Conservation (phyloP, 805 yeast genomes). For the Candida andamanensis region DNA sequence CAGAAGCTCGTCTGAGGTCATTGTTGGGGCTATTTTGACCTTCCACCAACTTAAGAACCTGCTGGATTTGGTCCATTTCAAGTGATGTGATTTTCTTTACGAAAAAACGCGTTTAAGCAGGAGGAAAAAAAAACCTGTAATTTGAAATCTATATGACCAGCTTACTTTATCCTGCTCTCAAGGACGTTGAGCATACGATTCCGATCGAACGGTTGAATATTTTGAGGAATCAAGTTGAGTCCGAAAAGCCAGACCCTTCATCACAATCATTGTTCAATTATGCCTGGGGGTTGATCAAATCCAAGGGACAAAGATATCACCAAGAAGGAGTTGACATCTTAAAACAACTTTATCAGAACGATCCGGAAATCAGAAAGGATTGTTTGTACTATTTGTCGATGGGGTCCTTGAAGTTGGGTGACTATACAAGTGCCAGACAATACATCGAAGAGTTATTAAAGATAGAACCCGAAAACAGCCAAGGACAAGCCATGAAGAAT, state of each 20-base stretch:
- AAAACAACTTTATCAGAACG: slow-evolving; percentile 64
- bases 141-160: slow-evolving; percentile 5
- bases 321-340: slow-evolving; percentile 75
- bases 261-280: slow-evolving; percentile 87
- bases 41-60: slow-evolving; percentile 6
- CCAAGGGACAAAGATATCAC: slow-evolving; percentile 57
- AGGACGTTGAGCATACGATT: slow-evolving; percentile 47
- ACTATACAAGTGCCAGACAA: slow-evolving; percentile 77
- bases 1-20: slow-evolving; percentile 46
- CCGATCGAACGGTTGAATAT: slow-evolving; percentile 71
- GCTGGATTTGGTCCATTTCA: slow-evolving; percentile 1
- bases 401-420: slow-evolving; percentile 86
- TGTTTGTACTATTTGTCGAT: slow-evolving; percentile 81
- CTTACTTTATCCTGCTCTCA: slow-evolving; percentile 32
- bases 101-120: slow-evolving; percentile 1
- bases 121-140: not conserved
- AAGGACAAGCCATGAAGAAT: slow-evolving; percentile 64
- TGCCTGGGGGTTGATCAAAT: slow-evolving; percentile 93
- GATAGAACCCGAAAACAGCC: slow-evolving; percentile 81
- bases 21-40: slow-evolving; percentile 46
- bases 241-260: slow-evolving; percentile 76
- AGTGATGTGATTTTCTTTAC: not conserved
- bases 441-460: slow-evolving; percentile 73
- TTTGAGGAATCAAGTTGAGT: slow-evolving; percentile 67
- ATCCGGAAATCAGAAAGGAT: slow-evolving; percentile 82